Evolutionary conservation across 148 eudicot species (phyloP), one percentile per base, ranked within the genome.

Genomic region (Polygonum maritimum): DNA sequence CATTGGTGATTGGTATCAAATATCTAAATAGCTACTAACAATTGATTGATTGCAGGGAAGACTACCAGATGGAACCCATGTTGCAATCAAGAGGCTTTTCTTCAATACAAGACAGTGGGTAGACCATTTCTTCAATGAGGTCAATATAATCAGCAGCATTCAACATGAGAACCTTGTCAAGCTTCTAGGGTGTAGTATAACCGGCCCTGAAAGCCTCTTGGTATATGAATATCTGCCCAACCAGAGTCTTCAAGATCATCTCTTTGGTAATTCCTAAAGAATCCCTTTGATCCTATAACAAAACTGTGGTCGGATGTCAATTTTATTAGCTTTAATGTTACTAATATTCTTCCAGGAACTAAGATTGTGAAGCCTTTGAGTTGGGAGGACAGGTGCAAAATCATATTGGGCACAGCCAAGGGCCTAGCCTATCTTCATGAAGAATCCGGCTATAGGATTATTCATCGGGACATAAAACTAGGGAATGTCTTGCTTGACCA

Each of bases 401-500:
- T 88, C 22, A 77, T 89, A 19, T 5, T 82, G 39, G 92, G 89
- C 3, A 87, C 83, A 19, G 92, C 88, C 5, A 85, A 87, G 74
- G 92, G 92, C 7, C 81, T 89, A 83, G 82, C 82, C 57, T 84
- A 78, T 79, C 89, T 89, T 73, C 92, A 89, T 10, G 88, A 87
- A 69, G 84, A 85, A 35, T 78, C 88, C 12, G 79, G 84, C 40
- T n/a, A 69, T 35, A 81, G 87, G 74, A 89, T 89, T 58, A 85
- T 89, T 55, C 89, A 89, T 79, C 82, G 92, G 39, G 92, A 89
- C 74, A 85, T 89, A 69, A 89, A 89, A 76, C 52, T 80, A 21
- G 81, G 84, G 76, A 89, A 89, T 60, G 74, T 89, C n/a, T 86
- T 89, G 38, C 80, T 89, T 51, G 87, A 89, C 39, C 74, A 74